Percentiles rank a stretch among this genome's conserved stretches.
phyloP scores from a whole-genome alignment of 2,329 filamentous ascomycete species.

The Claviceps digitariae region DNA sequence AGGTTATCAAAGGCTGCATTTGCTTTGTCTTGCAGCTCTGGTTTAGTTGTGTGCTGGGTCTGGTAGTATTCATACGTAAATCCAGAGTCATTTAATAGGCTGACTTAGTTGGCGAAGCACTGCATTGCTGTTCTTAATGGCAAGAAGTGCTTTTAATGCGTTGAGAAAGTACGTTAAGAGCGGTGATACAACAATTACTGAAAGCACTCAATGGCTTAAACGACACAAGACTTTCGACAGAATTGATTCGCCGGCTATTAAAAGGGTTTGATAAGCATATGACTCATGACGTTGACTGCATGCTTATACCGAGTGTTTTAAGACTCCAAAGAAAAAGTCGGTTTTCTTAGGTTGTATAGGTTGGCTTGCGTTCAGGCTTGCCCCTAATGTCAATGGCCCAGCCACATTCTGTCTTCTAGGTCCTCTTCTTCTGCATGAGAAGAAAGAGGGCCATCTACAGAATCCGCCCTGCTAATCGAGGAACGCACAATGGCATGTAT shows the following conservation, averaged over 20 bases:
- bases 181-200: conserved; percentile 25
- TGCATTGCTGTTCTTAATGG: conserved; percentile 58
- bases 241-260: not conserved
- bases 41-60: conserved; percentile 34
- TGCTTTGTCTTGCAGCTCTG: conserved; percentile 46
- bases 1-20: conserved; percentile 49
- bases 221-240: not conserved
- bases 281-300: not conserved
- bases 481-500: not conserved
- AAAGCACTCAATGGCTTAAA: not conserved
- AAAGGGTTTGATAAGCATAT: not conserved
- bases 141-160: conserved; percentile 54
- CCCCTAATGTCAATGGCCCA: not conserved
- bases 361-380: not conserved
- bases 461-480: not conserved
- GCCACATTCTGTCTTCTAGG: not conserved
- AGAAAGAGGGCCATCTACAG: not conserved
- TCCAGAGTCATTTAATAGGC: conserved; percentile 5
- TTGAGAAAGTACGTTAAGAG: conserved; percentile 60
- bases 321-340: too few relatives aligned
- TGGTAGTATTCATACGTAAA: conserved; percentile 7
- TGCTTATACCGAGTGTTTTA: not conserved
- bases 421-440: not conserved
- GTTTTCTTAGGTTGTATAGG: too few relatives aligned
- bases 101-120: conserved; percentile 9